Evolutionary conservation across 371 early-diverging fungal genomes (phyloP).

Genomic region (Batkoa obscura): DNA sequence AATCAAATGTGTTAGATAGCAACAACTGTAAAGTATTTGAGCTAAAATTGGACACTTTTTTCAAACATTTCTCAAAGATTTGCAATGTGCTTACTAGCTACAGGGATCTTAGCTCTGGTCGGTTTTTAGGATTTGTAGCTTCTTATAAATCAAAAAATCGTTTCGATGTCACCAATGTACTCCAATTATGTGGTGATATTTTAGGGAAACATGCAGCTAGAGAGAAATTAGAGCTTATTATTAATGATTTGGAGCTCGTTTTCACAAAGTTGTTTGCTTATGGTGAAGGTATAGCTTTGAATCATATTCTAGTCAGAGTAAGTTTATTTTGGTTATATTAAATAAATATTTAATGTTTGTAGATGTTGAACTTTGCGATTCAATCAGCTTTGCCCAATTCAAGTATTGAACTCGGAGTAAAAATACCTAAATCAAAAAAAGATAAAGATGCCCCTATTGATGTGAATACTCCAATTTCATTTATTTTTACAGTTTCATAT

Average conservation of each 20-base stretch:
- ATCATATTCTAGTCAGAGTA: constrained; percentile 2
- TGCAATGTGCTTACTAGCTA: background rate
- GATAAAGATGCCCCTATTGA: background rate
- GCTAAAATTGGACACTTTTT: background rate
- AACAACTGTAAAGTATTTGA: background rate
- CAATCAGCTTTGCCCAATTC: background rate
- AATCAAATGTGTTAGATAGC: background rate
- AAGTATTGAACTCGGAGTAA: constrained; percentile 2
- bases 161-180: background rate
- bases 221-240: background rate
- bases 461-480: background rate
- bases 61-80: background rate
- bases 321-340: background rate
- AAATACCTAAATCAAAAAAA: background rate
- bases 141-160: no score
- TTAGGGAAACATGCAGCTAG: background rate
- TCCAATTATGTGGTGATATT: constrained; percentile 1
- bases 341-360: background rate
- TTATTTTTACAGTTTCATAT: constrained; percentile 2
- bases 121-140: background rate
- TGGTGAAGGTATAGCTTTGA: background rate
- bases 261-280: background rate
- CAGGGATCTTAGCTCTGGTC: background rate
- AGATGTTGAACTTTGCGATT: background rate
- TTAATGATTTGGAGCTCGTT: constrained; percentile 3